Evolutionary conservation across 169 alveolate species (phyloP).

Genomic region (Eimeria acervulina): DNA sequence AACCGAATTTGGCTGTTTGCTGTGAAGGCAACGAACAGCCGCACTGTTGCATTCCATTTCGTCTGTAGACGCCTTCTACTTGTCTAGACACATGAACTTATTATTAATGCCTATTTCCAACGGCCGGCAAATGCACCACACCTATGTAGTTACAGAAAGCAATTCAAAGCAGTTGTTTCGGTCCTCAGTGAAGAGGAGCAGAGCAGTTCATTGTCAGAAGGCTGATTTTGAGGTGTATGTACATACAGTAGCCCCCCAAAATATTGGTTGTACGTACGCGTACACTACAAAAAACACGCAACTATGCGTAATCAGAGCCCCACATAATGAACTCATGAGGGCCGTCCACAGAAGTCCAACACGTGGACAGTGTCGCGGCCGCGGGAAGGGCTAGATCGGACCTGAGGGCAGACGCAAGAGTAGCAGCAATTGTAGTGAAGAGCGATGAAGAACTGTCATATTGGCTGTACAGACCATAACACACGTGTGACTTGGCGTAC

Average conservation of each 20-base stretch:
- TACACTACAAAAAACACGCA: neutral
- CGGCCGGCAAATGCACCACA: neutral
- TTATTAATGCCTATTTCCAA: conserved; percentile 43
- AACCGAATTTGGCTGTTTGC: conserved; percentile 48
- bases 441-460: too few relatives aligned
- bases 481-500: neutral
- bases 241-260: too few relatives aligned
- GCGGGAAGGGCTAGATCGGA: conserved; percentile 76
- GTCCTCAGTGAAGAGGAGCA: neutral
- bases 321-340: neutral
- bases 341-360: conserved; percentile 70
- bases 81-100: conserved; percentile 50
- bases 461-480: neutral
- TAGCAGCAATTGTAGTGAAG: too few relatives aligned
- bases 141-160: neutral
- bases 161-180: conserved; percentile 5
- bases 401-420: conserved; percentile 58
- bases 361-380: conserved; percentile 78
- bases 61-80: conserved; percentile 69
- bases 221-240: neutral
- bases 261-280: neutral
- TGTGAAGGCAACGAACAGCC: conserved; percentile 47
- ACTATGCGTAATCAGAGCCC: neutral
- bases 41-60: conserved; percentile 75
- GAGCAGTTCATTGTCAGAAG: neutral